phyloP scores from a whole-genome alignment of 257 asterid species.

The Schizonepeta tenuifolia region DNA sequence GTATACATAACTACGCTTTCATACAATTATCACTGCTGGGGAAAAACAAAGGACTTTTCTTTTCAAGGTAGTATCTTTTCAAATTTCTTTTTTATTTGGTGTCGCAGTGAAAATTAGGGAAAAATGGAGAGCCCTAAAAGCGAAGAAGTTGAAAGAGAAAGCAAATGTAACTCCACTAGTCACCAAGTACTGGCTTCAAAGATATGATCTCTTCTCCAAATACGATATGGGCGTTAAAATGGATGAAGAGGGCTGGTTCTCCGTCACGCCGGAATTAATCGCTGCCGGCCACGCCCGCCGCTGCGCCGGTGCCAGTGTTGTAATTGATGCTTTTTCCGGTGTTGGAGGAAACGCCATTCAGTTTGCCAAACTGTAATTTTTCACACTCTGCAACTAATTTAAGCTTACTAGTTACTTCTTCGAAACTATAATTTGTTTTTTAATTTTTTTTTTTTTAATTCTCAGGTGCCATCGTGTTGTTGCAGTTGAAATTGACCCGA shows the following conservation, averaged over 20 bases:
- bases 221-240: conserved; percentile 70
- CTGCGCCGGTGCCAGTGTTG: conserved; percentile 62
- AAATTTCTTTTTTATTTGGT: background rate
- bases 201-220: conserved; percentile 75
- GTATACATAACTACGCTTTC: conserved; percentile 30
- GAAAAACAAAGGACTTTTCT: background rate
- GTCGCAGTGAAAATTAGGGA: conserved; percentile 46
- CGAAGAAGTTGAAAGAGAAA: conserved; percentile 32
- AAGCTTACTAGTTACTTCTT: background rate
- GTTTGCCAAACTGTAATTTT: conserved; percentile 64
- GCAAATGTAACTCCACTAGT: conserved; percentile 65
- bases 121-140: conserved; percentile 33
- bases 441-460: background rate
- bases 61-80: background rate
- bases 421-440: background rate
- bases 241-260: conserved; percentile 98
- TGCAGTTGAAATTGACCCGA: conserved; percentile 87
- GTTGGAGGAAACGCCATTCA: conserved; percentile 93
- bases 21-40: too few relatives aligned
- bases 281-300: conserved; percentile 77
- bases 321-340: conserved; percentile 82
- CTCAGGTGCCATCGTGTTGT: conserved; percentile 70
- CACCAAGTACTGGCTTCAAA: conserved; percentile 75
- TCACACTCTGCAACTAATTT: conserved; percentile 3
- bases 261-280: conserved; percentile 90